These are phyloP conservation scores for Neopestalotiopsis sp. DNA, from an alignment of 2,329 filamentous ascomycete species.

Conservation along the genomic window DNA sequence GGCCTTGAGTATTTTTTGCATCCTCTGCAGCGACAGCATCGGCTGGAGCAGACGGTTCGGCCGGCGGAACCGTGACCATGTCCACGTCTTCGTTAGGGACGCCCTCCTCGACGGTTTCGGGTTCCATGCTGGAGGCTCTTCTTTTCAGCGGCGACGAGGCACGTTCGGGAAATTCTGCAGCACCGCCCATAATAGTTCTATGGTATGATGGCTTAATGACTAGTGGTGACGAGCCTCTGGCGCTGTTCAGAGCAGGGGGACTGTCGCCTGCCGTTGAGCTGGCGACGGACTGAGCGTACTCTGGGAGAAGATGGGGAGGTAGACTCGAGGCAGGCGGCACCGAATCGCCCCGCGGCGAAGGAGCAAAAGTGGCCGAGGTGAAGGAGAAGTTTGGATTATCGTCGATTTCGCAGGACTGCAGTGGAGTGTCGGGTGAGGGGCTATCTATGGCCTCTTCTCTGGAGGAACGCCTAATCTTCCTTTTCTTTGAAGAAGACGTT, in stretches of 20 bases:
- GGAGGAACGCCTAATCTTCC: constrained; percentile 62
- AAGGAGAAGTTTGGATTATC: constrained; percentile 57
- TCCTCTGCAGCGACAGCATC: background rate
- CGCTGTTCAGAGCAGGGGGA: constrained; percentile 44
- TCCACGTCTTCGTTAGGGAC: constrained; percentile 51
- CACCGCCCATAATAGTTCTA: constrained; percentile 64
- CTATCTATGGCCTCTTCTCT: constrained; percentile 43
- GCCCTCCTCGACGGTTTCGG: constrained; percentile 42
- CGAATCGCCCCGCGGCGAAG: constrained; percentile 39
- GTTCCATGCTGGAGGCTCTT: constrained; percentile 66
- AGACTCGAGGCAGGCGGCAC: constrained; percentile 54
- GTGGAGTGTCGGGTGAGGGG: constrained; percentile 48
- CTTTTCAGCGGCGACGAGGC: constrained; percentile 70
- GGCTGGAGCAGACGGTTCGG: constrained; percentile 18
- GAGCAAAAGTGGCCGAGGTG: constrained; percentile 45
- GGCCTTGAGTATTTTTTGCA: background rate
- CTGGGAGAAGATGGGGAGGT: constrained; percentile 55
- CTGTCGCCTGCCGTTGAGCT: constrained; percentile 58
- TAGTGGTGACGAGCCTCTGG: constrained; percentile 57
- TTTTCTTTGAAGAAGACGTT: constrained; percentile 77
- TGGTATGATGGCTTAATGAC: constrained; percentile 48
- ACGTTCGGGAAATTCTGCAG: constrained; percentile 61
- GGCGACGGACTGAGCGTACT: constrained; percentile 59
- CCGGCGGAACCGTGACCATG: constrained; percentile 42
- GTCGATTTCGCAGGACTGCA: constrained; percentile 58